Percentiles rank a stretch among this genome's conserved stretches.
Conservation (phyloP, 176 grass and related monocot species). For the Aegilops speltoides region DNA sequence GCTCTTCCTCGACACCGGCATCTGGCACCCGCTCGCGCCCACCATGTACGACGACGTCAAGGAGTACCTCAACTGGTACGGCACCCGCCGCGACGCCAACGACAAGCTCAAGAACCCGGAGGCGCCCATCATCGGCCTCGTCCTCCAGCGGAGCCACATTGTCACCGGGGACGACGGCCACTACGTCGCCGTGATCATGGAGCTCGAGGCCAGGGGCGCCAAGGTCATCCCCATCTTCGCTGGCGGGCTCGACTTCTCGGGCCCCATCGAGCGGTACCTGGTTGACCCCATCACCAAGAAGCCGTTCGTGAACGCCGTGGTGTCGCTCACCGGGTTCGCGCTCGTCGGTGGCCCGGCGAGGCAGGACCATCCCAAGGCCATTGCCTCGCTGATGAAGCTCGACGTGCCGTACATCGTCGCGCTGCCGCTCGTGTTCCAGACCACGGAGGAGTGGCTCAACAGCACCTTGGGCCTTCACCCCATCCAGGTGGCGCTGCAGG, state of each 20-base stretch:
- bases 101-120: slow-evolving; percentile 53
- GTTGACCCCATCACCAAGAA: slow-evolving; percentile 71
- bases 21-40: slow-evolving; percentile 94
- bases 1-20: slow-evolving; percentile 85
- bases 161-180: slow-evolving; percentile 92
- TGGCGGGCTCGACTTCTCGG: slow-evolving; percentile 87
- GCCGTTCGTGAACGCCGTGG: slow-evolving; percentile 78
- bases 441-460: slow-evolving; percentile 97
- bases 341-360: slow-evolving; percentile 94
- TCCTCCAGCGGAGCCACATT: slow-evolving; percentile 95
- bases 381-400: slow-evolving; percentile 83
- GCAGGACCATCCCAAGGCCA: slow-evolving; percentile 94
- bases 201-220: slow-evolving; percentile 88
- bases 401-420: slow-evolving; percentile 99
- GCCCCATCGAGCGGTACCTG: slow-evolving; percentile 60
- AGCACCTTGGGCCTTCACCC: slow-evolving; percentile 94
- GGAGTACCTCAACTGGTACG: slow-evolving; percentile 99
- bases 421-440: slow-evolving; percentile 95
- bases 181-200: slow-evolving; percentile 99
- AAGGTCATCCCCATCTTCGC: slow-evolving; percentile 94
- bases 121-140: slow-evolving; percentile 73
- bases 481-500: slow-evolving; percentile 97
- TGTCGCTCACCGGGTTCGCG: slow-evolving; percentile 93
- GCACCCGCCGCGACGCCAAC: slow-evolving; percentile 61
- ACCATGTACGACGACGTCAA: slow-evolving; percentile 91